Base-by-base conservation (phyloP, 2,329 filamentous ascomycete genomes). In the Aspergillus fijiensis region DNA sequence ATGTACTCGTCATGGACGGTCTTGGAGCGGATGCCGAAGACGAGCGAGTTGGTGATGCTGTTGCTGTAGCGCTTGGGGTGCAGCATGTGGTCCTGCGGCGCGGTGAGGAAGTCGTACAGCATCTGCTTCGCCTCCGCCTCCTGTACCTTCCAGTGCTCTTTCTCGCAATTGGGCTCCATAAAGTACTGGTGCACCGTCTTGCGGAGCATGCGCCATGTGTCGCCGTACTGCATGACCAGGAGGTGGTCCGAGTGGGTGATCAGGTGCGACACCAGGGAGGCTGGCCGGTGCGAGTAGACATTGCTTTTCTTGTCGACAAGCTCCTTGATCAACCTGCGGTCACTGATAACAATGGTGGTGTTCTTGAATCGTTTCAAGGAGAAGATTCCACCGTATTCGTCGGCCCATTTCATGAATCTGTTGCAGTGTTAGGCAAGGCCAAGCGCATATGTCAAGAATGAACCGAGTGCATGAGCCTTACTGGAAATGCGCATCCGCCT, bases 111-210 rank as follows among this genome's bases (percentile, higher is more conserved):
- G 65, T 16, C 60, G n/a, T 29, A 53, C 5, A 82, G 61, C 72
- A 83, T 77, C 65, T 83, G 80, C 3, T 70, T 70, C 1, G 76
- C 77, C 67, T 84, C 82, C 2, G 81, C 81, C 60, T 84, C 73
- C 55, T 78, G 73, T 0, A 83, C 58, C 1, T 66, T 61, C 4
- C 79, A 60, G 62, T 84, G 76, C 11, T 77, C 60, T 57, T 77
- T 77, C 51, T 82, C 78, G 11, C 77, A 71, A 62, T 77, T 75
- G 29, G 67, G 73, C 66, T 82, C 80, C 66, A 74, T 82, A 57
- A 81, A 76, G 59, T 76, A 70, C 53, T 79, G 75, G 58, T 82
- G 78, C 11, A 81, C 64, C 2, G 81, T 63, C 61, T 78, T 80
- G n/a, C 82, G 74, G 29, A 76, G 73, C 5, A 65, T 70, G 5